Base-by-base conservation (phyloP, 1,284 basidiomycete species). In the Clitocybe nebularis region DNA sequence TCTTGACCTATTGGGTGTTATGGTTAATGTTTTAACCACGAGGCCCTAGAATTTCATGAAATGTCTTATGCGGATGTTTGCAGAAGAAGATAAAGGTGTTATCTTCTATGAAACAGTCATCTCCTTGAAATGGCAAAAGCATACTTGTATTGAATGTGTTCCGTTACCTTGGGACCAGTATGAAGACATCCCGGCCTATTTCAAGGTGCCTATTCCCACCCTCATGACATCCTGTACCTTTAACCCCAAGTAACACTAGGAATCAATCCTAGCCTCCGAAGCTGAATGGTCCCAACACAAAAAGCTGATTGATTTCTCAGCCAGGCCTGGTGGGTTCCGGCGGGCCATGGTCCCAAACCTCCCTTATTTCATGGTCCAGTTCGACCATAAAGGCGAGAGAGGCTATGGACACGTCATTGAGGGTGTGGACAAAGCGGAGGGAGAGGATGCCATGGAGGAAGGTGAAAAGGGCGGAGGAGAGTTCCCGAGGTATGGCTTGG, bases 281-380 rank as follows among this genome's bases (percentile, higher is more conserved):
- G 79, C 84, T 5, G 96, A 99, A 67, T 99, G 94, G 93, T 91
- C 93, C 7, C 92, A 96, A 58, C 93, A 99, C 68, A 90, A 89
- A 60, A 97, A 98, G 61, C 70, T 98, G 37, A 97, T 99, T 50
- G 88, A 95, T 58, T 99, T 99, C 60, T 81, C 87, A 2, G 66
- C 79, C 5, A 77, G 93, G 1, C 89, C 91, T 0, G 92, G 92
- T 16, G 92, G 92, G 3, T 96, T 96, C 70, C 72, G 93, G 35
- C 77, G 93, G 1, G 82, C 89, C 25, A 89, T 99, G 83, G 95
- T 99, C 4, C 84, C 94, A 1, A 93, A 97, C 55, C 67, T 99
- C 32, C 96, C 96, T 0, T 99, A 99, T 68, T 99, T 99, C 60
- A 94, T 94, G 86, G 89, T 99, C 1, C 89, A 93, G 56, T 99